Percentiles rank a stretch among this genome's conserved stretches.
phyloP scores from a whole-genome alignment of 2,329 filamentous ascomycete species.

The Monilinia fructicola region DNA sequence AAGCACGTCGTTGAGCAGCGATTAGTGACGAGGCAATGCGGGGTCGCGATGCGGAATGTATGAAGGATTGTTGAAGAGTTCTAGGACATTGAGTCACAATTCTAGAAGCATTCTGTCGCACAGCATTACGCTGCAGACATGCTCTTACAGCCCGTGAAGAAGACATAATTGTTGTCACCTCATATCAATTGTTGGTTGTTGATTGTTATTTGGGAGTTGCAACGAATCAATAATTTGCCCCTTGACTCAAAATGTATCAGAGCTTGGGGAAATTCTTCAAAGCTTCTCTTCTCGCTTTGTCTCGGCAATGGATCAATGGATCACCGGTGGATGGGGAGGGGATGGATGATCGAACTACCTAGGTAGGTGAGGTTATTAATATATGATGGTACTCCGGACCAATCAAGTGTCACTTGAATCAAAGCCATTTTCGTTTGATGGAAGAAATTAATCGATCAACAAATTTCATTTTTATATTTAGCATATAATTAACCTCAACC shows the following conservation, averaged over 20 bases:
- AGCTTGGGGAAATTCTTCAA: constrained; percentile 10
- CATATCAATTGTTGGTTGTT: constrained; percentile 32
- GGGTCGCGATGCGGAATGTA: constrained; percentile 30
- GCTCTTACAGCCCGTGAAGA: constrained; percentile 35
- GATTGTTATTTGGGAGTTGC: constrained; percentile 8
- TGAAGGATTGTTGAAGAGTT: constrained; percentile 28
- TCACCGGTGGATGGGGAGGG: neutral
- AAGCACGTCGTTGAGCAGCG: constrained; percentile 42
- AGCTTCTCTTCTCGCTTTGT: constrained; percentile 15
- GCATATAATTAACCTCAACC: too few relatives aligned
- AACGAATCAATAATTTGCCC: neutral
- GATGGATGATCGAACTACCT: too few relatives aligned
- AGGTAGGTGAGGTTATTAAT: too few relatives aligned
- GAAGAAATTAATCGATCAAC: neutral
- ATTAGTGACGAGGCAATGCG: constrained; percentile 26
- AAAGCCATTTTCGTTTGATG: constrained; percentile 24
- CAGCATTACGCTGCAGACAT: constrained; percentile 35
- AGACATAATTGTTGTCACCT: constrained; percentile 36
- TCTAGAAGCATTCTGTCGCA: constrained; percentile 28
- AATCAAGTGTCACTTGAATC: constrained; percentile 25
- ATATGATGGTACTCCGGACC: constrained; percentile 8
- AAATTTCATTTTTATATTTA: too few relatives aligned
- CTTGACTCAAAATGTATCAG: constrained; percentile 5
- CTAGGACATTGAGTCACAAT: constrained; percentile 27
- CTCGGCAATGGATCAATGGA: constrained; percentile 20